Conservation (phyloP, 1,284 basidiomycete species). For the Sphaerobolus stellatus region DNA sequence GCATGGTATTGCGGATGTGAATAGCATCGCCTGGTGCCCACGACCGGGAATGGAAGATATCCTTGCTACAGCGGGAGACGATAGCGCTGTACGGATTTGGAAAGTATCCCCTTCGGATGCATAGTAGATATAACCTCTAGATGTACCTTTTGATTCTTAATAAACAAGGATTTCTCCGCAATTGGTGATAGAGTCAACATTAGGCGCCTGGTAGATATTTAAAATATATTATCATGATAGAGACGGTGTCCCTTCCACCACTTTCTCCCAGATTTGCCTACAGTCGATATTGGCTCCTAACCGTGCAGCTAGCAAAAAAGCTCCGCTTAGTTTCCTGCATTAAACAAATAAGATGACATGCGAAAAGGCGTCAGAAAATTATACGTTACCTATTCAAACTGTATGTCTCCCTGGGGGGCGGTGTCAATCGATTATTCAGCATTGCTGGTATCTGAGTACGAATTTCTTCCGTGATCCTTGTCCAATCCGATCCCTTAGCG, state of each 20-base stretch:
- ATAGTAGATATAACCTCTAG: too few species aligned
- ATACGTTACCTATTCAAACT: slow-evolving; percentile 79
- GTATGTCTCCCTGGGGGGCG: slow-evolving; percentile 94
- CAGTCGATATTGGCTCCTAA: slow-evolving; percentile 79
- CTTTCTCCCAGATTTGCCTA: slow-evolving; percentile 69
- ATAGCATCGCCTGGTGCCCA: slow-evolving; percentile 77
- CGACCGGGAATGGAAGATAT: slow-evolving; percentile 56
- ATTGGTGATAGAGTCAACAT: too few species aligned
- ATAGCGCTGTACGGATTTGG: slow-evolving; percentile 75
- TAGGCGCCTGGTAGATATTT: too few species aligned
- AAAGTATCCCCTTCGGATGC: slow-evolving; percentile 11
- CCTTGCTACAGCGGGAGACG: slow-evolving; percentile 79
- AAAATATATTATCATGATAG: too few species aligned
- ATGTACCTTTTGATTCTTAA: too few species aligned
- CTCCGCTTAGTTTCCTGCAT: slow-evolving; percentile 85
- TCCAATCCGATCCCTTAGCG: slow-evolving; percentile 62
- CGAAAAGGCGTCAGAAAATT: slow-evolving; percentile 13
- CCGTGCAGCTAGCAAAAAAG: slow-evolving; percentile 88
- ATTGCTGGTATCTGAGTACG: slow-evolving; percentile 86
- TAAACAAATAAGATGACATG: neutral
- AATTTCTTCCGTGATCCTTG: slow-evolving; percentile 71
- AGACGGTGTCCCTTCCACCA: slow-evolving; percentile 39
- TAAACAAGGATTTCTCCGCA: too few species aligned
- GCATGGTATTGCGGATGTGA: slow-evolving; percentile 78
- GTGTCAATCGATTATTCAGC: slow-evolving; percentile 85